Evolutionary conservation across 78 protist genomes (phyloP), one percentile per base, ranked within the genome.

Genomic region (Bigelowiella natans): DNA sequence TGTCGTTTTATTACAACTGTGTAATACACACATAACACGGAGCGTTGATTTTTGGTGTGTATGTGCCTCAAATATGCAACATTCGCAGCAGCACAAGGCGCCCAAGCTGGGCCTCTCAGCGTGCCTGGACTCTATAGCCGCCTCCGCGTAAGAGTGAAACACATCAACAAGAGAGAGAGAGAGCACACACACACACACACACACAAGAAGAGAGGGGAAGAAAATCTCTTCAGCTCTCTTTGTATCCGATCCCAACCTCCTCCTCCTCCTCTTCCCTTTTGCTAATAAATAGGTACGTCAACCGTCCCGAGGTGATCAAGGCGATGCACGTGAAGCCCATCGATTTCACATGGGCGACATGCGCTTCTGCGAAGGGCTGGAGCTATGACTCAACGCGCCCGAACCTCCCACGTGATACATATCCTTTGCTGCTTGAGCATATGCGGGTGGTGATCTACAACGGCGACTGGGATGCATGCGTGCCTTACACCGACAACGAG

Each of bases 341-440:
- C 30, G 36, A 29, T 38, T 90, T 82, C 88, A 29, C 2, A 73
- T 90, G 91, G 91, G 90, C 91, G 73, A 90, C 92, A 11, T 64
- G 92, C 88, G 92, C 83, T 3, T 3, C 3, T 1, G 31, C 3
- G 2, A 30, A 38, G 31, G 34, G n/a, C n/a, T n/a, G n/a, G n/a
- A n/a, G 38, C 37, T 85, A 85, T 39, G 34, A 37, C 28, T 1
- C 88, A 11, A 82, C 37, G 87, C 39, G 88, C 63, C 1, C 38
- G 39, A 2, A 90, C 87, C 1, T 40, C 34, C 83, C 91, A 36
- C 86, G 83, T 87, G 1, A 64, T 51, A 31, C 82, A 29, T 90
- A 82, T 87, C 2, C 31, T 1, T 39, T 1, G 31, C 88, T 85
- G 7, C 63, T 85, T 1, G 37, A 30, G 37, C 26, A 11, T 28